Conservation (phyloP, 2,329 filamentous ascomycete genomes). For the Rhynchosporium secalis region DNA sequence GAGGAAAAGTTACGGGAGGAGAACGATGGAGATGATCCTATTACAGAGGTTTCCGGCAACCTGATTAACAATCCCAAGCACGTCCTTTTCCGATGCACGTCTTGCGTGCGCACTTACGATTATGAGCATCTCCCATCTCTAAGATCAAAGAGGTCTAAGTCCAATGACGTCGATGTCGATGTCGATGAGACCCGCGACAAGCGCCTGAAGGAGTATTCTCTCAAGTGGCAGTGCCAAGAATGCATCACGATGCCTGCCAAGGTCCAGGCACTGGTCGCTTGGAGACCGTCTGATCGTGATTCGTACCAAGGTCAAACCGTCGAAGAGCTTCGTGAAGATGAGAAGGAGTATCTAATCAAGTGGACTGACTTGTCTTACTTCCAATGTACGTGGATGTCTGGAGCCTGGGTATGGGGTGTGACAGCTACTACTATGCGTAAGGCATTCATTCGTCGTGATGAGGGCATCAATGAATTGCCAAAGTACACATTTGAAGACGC, state of each 20-base stretch:
- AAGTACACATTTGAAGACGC: constrained; percentile 75
- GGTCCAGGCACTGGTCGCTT: constrained; percentile 79
- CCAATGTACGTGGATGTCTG: constrained; percentile 82
- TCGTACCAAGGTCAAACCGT: constrained; percentile 55
- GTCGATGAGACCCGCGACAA: constrained; percentile 55
- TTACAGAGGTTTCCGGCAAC: constrained; percentile 59
- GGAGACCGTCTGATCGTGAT: constrained; percentile 69
- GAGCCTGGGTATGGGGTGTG: constrained; percentile 82
- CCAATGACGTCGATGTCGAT: constrained; percentile 37
- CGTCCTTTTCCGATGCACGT: constrained; percentile 79
- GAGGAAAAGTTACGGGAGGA: constrained; percentile 81
- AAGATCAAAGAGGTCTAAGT: constrained; percentile 40
- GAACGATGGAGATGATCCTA: constrained; percentile 77
- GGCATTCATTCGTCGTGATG: constrained; percentile 72
- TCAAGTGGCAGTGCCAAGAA: constrained; percentile 78
- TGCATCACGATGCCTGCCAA: constrained; percentile 67
- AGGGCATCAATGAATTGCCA: constrained; percentile 58
- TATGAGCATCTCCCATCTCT: constrained; percentile 71
- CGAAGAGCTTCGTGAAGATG: constrained; percentile 64
- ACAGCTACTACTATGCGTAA: constrained; percentile 63
- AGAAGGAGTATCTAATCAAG: constrained; percentile 91
- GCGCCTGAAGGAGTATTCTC: constrained; percentile 69
- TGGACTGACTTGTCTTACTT: constrained; percentile 82
- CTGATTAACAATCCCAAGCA: constrained; percentile 75
- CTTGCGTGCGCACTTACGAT: constrained; percentile 79